These are phyloP conservation scores for Cichorium intybus DNA, from an alignment of 140 eudicot genomes.

Conservation along the genomic window DNA sequence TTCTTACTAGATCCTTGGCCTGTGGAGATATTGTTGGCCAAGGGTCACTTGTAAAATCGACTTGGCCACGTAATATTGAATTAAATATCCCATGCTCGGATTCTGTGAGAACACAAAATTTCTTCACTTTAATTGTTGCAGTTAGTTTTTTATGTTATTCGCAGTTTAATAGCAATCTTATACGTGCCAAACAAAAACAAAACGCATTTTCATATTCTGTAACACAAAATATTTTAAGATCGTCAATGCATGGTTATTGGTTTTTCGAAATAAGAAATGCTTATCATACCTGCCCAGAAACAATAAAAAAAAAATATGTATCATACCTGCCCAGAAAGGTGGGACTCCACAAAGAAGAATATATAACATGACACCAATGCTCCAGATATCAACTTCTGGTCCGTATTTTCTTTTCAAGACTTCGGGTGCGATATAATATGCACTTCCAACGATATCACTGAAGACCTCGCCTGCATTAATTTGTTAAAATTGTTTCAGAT, in stretches of 20 bases:
- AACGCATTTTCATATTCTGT: no score
- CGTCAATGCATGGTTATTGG: neutral
- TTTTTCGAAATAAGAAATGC: neutral
- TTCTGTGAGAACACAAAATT: constrained; percentile 36
- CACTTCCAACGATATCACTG: constrained; percentile 91
- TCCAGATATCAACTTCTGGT: constrained; percentile 96
- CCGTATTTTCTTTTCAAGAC: constrained; percentile 94
- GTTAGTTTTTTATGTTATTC: neutral
- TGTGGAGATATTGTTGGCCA: constrained; percentile 82
- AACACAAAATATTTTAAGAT: neutral
- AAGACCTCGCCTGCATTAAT: constrained; percentile 64
- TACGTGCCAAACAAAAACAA: no score
- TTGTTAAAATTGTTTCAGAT: neutral
- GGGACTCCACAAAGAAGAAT: constrained; percentile 95
- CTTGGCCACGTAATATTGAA: constrained; percentile 70
- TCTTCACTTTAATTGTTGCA: neutral
- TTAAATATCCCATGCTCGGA: constrained; percentile 89
- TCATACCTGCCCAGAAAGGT: constrained; percentile 95
- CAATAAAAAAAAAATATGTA: constrained; percentile 19
- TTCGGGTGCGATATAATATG: constrained; percentile 95
- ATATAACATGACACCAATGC: constrained; percentile 93
- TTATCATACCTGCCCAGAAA: constrained; percentile 79
- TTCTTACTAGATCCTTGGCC: constrained; percentile 89
- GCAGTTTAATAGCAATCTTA: neutral
- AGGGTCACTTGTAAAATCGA: constrained; percentile 80